Evolutionary conservation across 768 basidiomycete species (phyloP), one percentile per base, ranked within the genome.

Genomic region (Agrocybe chaxingu): DNA sequence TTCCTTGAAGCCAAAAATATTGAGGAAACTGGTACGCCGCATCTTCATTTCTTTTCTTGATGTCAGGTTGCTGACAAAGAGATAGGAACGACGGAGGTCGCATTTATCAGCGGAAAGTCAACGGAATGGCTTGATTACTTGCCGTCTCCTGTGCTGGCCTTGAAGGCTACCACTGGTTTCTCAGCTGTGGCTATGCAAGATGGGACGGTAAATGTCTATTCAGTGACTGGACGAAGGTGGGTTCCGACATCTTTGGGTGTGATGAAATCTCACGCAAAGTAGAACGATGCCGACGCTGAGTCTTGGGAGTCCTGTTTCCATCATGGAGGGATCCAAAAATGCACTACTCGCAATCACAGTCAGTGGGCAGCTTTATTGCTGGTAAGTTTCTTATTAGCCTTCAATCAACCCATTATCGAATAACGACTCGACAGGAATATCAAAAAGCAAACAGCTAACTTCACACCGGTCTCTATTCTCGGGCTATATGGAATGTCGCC

Each of bases 81-180:
- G 30, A 9, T 47, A 84, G 87, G 77, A n/a, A 73, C 77, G 3
- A 78, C 80, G 12, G 92, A 93, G 59, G 76, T 98, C 11, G 69
- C 79, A 5, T 83, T 83, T 51, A 69, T 80, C 47, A 79, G 72
- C 59, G 76, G 79, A 32, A 84, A 83, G 69, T 80, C 85, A 51
- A 87, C 83, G 8, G 82, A 88, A 47, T 98, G 95, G 93, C 67
- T 95, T 39, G 95, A 98, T 66, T 98, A 89, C 67, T 60, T 96
- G 7, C 82, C 89, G 1, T 81, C 79, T 2, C 84, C 87, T 19
- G 82, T 81, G n/a, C 64, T 95, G 11, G 71, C 75, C 1, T 61
- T 90, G 42, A 82, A 83, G 4, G 84, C 84, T 0, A 86, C 91
- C 0, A 61, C 65, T 9, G 61, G 59, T 2, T 92, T 90, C 62